These are phyloP conservation scores for Kingdonia uniflora DNA, from an alignment of 164 flowering plant species.

Conservation along the genomic window DNA sequence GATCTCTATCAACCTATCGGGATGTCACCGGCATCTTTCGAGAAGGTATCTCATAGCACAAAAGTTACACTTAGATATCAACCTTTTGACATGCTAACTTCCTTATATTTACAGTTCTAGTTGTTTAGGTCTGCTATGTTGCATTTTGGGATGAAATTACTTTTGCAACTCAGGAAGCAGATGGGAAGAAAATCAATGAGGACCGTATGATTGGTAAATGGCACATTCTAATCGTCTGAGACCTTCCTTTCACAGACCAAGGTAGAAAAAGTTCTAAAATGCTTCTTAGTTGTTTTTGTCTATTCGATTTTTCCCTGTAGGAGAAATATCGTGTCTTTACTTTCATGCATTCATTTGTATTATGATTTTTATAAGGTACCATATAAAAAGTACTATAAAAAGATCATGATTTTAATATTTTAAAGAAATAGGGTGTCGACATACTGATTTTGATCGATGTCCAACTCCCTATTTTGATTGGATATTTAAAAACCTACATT, in stretches of 20 bases:
- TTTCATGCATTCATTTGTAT: no score
- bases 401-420: no score
- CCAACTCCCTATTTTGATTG: no score
- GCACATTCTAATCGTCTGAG: slow-evolving; percentile 64
- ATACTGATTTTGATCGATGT: no score
- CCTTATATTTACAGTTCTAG: neutral
- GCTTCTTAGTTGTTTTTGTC: neutral
- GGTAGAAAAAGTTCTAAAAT: slow-evolving; percentile 28
- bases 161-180: slow-evolving; percentile 47
- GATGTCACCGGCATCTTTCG: slow-evolving; percentile 66
- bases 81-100: no score
- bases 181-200: slow-evolving; percentile 49
- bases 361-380: no score
- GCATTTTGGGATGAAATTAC: slow-evolving; percentile 99
- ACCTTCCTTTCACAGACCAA: slow-evolving; percentile 95
- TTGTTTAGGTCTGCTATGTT: slow-evolving; percentile 78
- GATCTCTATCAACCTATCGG: slow-evolving; percentile 96
- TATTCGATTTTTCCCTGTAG: neutral
- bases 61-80: neutral
- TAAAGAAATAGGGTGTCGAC: no score
- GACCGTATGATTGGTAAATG: slow-evolving; percentile 75
- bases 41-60: slow-evolving; percentile 34
- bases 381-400: no score
- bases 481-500: no score
- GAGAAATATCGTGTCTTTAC: no score